Conservation (phyloP, 192 early-diverging fungal species). For the Coemansia sp. region DNA sequence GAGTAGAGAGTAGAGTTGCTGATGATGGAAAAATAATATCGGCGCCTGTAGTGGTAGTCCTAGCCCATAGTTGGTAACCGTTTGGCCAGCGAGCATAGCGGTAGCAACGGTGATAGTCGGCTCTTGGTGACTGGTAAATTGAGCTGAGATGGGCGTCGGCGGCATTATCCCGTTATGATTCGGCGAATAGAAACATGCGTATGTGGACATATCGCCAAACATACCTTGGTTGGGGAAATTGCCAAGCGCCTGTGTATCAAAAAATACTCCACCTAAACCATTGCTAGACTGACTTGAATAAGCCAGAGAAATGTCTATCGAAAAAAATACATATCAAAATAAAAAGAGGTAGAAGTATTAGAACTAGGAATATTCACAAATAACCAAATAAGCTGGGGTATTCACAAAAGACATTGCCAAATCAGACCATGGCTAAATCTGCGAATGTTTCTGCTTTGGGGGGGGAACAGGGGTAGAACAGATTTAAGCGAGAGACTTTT, state of each 20-base stretch:
- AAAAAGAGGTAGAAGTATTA: too few species aligned
- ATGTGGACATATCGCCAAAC: not conserved
- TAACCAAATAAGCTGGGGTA: not conserved
- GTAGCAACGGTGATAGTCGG: too few species aligned
- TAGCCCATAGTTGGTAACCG: not conserved
- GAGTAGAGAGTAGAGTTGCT: not conserved
- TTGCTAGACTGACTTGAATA: slow-evolving; percentile 35
- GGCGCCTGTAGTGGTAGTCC: slow-evolving; percentile 14
- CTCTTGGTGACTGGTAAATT: too few species aligned
- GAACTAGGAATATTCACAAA: too few species aligned
- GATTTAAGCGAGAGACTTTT: not conserved
- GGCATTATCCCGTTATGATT: slow-evolving; percentile 18
- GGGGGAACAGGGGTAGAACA: not conserved
- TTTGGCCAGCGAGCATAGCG: too few species aligned
- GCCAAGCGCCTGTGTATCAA: slow-evolving; percentile 27
- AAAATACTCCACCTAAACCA: slow-evolving; percentile 20
- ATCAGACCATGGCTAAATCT: not conserved
- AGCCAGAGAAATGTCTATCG: slow-evolving; percentile 41
- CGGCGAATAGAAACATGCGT: slow-evolving; percentile 4
- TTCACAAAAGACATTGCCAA: not conserved
- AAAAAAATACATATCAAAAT: too few species aligned
- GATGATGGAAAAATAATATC: not conserved
- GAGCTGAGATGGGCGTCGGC: too few species aligned
- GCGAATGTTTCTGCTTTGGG: not conserved
- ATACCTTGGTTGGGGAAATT: not conserved